phyloP scores from a whole-genome alignment of 257 asterid species.

The Mentha longifolia region DNA sequence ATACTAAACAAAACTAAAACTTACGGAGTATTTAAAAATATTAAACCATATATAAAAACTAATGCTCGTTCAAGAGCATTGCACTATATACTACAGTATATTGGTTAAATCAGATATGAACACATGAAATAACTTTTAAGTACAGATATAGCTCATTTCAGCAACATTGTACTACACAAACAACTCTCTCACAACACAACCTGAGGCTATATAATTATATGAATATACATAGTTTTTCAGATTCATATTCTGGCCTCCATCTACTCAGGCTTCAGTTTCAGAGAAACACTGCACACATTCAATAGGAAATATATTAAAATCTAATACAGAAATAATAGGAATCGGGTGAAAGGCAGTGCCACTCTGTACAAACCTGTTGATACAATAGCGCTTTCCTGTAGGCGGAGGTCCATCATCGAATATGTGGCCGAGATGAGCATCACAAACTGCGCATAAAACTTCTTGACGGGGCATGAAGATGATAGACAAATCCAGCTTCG shows the following conservation, averaged over 20 bases:
- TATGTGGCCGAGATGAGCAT: constrained; percentile 94
- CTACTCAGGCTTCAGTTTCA: constrained; percentile 64
- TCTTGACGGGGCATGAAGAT: constrained; percentile 94
- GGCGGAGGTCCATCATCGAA: constrained; percentile 94
- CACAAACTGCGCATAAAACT: constrained; percentile 76
- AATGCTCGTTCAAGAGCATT: not conserved
- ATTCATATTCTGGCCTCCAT: constrained; percentile 2
- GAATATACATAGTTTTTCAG: not conserved
- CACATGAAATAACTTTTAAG: not conserved
- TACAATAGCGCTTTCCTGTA: constrained; percentile 86
- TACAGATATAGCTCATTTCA: not conserved
- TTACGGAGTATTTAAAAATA: no score
- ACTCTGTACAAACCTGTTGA: constrained; percentile 72
- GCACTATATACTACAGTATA: not conserved
- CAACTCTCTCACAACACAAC: not conserved
- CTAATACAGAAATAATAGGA: not conserved
- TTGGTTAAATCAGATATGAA: not conserved
- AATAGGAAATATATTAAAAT: not conserved
- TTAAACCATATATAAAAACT: no score
- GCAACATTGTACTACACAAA: not conserved
- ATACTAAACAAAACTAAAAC: no score
- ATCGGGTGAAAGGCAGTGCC: not conserved
- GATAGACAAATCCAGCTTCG: constrained; percentile 81
- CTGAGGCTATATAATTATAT: not conserved
- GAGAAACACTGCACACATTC: constrained; percentile 59